Base-by-base conservation (phyloP, 169 alveolate species). In the Plasmodium ovale region DNA sequence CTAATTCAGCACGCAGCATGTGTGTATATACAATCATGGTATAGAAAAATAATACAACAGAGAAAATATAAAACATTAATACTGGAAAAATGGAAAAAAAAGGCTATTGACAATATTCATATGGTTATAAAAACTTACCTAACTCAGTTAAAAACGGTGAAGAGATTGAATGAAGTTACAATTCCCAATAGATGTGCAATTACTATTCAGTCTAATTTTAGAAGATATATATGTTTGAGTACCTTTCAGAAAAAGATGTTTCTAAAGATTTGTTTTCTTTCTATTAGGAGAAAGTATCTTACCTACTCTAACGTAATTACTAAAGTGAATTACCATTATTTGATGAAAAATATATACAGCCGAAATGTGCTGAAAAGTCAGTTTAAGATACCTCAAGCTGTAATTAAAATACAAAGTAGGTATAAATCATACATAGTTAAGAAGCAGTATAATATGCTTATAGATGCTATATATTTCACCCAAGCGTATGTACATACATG, bases 21-120 rank as follows among this genome's bases (percentile, higher is more conserved):
- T 85, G 73, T 85, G 21, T 85, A 68, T 47, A 85, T 85, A 54
- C 91, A 85, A 64, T 54, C 91, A 4, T 68, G 87, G 91, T 85
- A 33, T 67, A 85, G 91, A 53, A 85, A 85, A 85, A 51, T 85
- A 85, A 56, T 39, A 31, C 91, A 85, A 35, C 85, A 68, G 29
- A 85, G 87, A 70, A 85, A 85, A 68, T 85, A 54, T 58, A 85
- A 60, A 85, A 59, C 29, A 21, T 42, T 85, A 31, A 67, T 58
- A 85, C 37, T 44, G 39, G 87, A 85, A 85, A 16, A 21, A n/a
- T 68, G 25, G 19, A 39, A 85, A 54, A 85, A 53, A 49, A 39
- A 64, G 49, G 87, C 87, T 19, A 69, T 56, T 37, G 74, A 85
- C 51, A 68, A 70, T 37, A 85, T 85, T 10, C 53, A 42, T 71